Evolutionary conservation across 2,329 filamentous ascomycete genomes (phyloP).

Genomic region (Fusarium concolor): DNA sequence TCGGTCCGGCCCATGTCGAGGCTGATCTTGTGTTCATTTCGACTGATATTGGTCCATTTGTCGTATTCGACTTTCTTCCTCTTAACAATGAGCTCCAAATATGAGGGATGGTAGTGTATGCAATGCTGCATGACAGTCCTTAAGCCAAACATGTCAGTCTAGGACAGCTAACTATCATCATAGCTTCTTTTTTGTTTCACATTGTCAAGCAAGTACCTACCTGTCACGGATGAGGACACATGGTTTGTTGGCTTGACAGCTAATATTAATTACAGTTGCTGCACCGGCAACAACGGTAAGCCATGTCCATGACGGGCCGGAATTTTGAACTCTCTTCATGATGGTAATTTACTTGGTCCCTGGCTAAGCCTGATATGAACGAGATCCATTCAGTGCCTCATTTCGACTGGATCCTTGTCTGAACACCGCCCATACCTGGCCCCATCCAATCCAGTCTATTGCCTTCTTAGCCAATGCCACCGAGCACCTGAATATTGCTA

Average conservation of each 20-base stretch:
- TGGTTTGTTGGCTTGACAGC: constrained; percentile 14
- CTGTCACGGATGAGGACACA: constrained; percentile 19
- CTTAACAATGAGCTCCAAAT: neutral
- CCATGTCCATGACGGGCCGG: constrained; percentile 17
- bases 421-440: constrained; percentile 23
- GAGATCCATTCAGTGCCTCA: constrained; percentile 44
- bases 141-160: constrained; percentile 20
- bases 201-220: constrained; percentile 3
- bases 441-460: constrained; percentile 27
- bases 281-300: constrained; percentile 17
- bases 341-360: constrained; percentile 35
- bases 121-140: constrained; percentile 12
- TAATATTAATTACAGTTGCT: constrained; percentile 12
- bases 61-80: neutral
- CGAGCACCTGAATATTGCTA: constrained; percentile 25
- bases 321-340: constrained; percentile 25
- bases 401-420: constrained; percentile 42
- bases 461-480: constrained; percentile 29
- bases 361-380: constrained; percentile 42
- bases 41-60: constrained; percentile 2
- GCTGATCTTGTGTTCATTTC: constrained; percentile 30
- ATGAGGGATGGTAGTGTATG: neutral
- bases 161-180: constrained; percentile 1
- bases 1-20: constrained; percentile 29
- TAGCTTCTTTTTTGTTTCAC: constrained; percentile 33